These are phyloP conservation scores for Gossypium bickii DNA, from an alignment of 345 rosid genomes.

Conservation along the genomic window DNA sequence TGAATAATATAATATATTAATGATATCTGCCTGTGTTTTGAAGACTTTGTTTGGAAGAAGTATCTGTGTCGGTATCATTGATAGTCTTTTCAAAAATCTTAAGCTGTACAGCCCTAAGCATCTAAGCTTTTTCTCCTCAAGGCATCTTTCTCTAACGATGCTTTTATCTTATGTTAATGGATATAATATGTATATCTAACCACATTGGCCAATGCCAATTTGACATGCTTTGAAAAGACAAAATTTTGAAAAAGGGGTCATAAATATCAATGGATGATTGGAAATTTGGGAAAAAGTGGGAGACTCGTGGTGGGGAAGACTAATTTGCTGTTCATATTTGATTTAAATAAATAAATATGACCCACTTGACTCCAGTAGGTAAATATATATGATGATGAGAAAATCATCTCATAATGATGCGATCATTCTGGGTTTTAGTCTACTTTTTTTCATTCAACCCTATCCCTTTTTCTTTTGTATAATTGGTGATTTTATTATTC, in stretches of 20 bases:
- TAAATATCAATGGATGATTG: background rate
- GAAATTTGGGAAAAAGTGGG: background rate
- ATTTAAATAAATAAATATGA: background rate
- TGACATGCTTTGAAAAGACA: constrained; percentile 12
- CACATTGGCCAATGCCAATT: background rate
- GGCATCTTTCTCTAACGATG: constrained; percentile 23
- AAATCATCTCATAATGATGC: too few species aligned
- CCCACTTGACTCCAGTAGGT: too few species aligned
- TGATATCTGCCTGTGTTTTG: background rate
- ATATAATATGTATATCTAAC: background rate
- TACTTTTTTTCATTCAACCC: too few species aligned
- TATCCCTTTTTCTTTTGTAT: too few species aligned
- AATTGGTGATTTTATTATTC: too few species aligned
- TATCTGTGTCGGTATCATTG: background rate
- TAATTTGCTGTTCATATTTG: background rate
- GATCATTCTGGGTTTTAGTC: too few species aligned
- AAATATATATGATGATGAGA: too few species aligned
- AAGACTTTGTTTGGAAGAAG: constrained; percentile 12
- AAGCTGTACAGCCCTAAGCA: background rate
- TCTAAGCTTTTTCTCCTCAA: constrained; percentile 6
- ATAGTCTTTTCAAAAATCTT: background rate
- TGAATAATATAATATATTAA: too few species aligned
- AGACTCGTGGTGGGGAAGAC: background rate
- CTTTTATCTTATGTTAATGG: background rate
- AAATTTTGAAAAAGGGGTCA: too few species aligned